Evolutionary conservation across 176 grass and related monocot species (phyloP).

Genomic region (Secale cereale): DNA sequence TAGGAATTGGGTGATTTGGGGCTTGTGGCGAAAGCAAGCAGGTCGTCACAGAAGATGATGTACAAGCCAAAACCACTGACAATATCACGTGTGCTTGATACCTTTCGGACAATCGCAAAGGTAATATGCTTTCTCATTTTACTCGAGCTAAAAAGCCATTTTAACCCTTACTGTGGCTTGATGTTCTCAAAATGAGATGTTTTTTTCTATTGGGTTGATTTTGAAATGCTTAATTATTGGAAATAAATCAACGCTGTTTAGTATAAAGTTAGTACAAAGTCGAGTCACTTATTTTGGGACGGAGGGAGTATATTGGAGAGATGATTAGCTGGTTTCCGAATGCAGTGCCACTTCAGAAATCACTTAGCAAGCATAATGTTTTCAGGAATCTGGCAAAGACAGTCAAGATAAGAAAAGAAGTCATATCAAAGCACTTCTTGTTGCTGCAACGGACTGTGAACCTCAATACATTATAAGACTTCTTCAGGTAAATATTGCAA

Average conservation of each 20-base stretch:
- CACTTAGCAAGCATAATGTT: neutral
- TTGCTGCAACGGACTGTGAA: constrained; percentile 91
- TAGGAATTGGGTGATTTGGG: constrained; percentile 98
- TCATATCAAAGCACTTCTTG: constrained; percentile 97
- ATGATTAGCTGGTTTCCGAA: neutral
- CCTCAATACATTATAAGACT: constrained; percentile 94
- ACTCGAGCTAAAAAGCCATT: neutral
- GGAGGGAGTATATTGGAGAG: neutral
- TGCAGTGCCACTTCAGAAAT: constrained; percentile 4
- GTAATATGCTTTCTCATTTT: constrained; percentile 31
- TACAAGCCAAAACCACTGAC: constrained; percentile 80
- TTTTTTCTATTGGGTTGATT: neutral
- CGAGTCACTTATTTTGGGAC: no score
- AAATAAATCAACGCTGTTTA: neutral
- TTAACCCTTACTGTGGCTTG: neutral
- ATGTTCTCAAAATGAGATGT: neutral
- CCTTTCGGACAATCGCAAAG: constrained; percentile 89
- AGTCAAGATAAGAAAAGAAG: constrained; percentile 99
- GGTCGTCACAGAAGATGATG: constrained; percentile 88
- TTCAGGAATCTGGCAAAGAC: constrained; percentile 91
- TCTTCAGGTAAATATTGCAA: constrained; percentile 68
- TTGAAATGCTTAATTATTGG: neutral
- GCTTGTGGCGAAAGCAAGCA: constrained; percentile 93
- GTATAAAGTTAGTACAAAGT: no score
- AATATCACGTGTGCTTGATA: constrained; percentile 72